phyloP scores from a whole-genome alignment of 306 rosid genomes.

The Lagenaria siceraria region DNA sequence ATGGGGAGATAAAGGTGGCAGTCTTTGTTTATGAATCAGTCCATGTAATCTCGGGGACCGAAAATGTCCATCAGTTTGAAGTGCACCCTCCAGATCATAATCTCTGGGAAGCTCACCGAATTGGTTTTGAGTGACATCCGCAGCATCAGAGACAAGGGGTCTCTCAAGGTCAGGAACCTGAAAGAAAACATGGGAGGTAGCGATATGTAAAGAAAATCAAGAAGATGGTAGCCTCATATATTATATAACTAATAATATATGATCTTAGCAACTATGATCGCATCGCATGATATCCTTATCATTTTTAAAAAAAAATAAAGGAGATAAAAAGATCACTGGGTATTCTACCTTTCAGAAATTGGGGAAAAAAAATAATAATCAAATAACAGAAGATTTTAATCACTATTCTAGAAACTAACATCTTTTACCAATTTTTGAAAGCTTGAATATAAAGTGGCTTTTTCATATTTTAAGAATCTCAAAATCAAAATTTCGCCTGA shows the following conservation, averaged over 20 bases:
- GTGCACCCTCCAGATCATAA: slow-evolving; percentile 83
- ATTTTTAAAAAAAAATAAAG: background rate
- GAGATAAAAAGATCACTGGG: background rate
- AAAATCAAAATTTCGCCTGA: background rate
- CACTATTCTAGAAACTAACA: background rate
- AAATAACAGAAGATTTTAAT: background rate
- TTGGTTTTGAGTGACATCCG: slow-evolving; percentile 18
- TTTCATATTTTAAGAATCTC: background rate
- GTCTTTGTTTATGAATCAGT: slow-evolving; percentile 61
- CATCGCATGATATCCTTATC: background rate
- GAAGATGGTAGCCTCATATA: background rate
- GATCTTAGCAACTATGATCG: background rate
- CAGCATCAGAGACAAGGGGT: slow-evolving; percentile 55
- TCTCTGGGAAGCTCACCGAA: slow-evolving; percentile 45
- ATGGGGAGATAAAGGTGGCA: slow-evolving; percentile 28
- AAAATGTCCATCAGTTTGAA: slow-evolving; percentile 46
- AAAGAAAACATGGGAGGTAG: background rate
- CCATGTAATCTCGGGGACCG: slow-evolving; percentile 46
- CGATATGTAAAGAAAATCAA: background rate
- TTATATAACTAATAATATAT: background rate
- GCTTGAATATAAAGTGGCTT: background rate
- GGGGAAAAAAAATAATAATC: background rate
- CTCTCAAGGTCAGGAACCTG: slow-evolving; percentile 60
- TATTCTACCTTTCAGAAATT: background rate
- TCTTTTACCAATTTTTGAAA: background rate